Conservation (phyloP, 352 stramenopile species). For the Pseudoperonospora humuli region DNA sequence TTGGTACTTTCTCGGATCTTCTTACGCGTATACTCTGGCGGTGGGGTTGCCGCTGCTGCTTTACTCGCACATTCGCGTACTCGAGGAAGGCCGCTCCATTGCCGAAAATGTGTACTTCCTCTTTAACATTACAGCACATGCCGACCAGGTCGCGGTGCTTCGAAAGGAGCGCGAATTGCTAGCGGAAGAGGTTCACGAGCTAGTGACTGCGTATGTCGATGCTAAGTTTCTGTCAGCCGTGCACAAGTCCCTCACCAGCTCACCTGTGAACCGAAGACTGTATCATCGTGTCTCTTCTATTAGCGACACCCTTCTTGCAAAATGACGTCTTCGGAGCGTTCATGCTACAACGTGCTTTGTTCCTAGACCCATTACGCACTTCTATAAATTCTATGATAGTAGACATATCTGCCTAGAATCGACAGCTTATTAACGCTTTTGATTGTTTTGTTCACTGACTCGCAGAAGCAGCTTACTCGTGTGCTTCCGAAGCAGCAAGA, state of each 20-base stretch:
- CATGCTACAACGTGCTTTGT: not conserved
- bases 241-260: conserved; percentile 43
- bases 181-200: conserved; percentile 43
- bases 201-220: conserved; percentile 51
- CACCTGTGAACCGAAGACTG: conserved; percentile 24
- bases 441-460: not conserved
- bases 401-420: too few relatives aligned
- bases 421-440: not conserved
- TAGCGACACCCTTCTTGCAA: conserved; percentile 3
- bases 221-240: conserved; percentile 44
- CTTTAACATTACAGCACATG: conserved; percentile 58
- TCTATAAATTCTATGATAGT: too few relatives aligned
- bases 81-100: conserved; percentile 71
- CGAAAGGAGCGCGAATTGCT: conserved; percentile 46
- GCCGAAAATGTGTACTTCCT: conserved; percentile 72
- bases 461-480: too few relatives aligned
- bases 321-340: not conserved
- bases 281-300: conserved; percentile 21
- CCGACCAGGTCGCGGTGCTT: conserved; percentile 47
- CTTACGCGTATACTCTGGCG: conserved; percentile 51
- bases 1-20: conserved; percentile 45
- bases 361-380: too few relatives aligned
- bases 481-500: too few relatives aligned
- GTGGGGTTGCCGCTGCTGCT: conserved; percentile 53
- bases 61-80: conserved; percentile 70